Conservation (phyloP, 1,139 yeast genomes). For the Hansenula sp. region DNA sequence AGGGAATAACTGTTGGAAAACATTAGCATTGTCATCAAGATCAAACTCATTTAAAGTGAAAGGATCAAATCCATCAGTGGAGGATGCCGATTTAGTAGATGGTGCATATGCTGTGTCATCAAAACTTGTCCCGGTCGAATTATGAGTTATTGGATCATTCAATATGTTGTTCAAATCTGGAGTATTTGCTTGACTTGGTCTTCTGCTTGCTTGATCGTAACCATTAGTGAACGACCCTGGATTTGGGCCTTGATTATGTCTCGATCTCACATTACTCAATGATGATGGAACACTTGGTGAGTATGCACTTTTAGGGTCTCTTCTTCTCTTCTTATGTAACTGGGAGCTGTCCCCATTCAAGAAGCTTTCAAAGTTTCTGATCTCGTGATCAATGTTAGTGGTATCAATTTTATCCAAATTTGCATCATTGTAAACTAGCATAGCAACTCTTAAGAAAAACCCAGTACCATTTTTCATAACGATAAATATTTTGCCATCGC, state of each 20-base stretch:
- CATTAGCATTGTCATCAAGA: background rate
- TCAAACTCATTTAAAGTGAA: background rate
- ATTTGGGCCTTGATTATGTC: background rate
- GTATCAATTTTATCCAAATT: constrained; percentile 10
- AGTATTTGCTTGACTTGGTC: background rate
- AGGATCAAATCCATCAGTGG: background rate
- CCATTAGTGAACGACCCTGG: no score
- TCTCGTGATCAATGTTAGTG: constrained; percentile 12
- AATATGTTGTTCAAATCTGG: constrained; percentile 1
- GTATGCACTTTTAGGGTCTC: background rate
- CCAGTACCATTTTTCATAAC: constrained; percentile 12
- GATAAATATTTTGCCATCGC: constrained; percentile 8
- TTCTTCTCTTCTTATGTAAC: background rate
- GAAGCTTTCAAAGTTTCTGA: constrained; percentile 9
- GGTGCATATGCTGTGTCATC: background rate
- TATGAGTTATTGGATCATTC: background rate
- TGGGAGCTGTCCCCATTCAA: background rate
- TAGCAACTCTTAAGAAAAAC: constrained; percentile 15
- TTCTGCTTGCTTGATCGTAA: background rate
- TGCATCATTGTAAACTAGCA: constrained; percentile 15
- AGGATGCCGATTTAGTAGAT: background rate
- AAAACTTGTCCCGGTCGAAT: background rate
- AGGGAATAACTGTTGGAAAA: constrained; percentile 2
- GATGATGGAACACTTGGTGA: constrained; percentile 1
- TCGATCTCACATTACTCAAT: background rate